Evolutionary conservation across 2,329 filamentous ascomycete genomes (phyloP).

Genomic region (Sporothrix luriei): DNA sequence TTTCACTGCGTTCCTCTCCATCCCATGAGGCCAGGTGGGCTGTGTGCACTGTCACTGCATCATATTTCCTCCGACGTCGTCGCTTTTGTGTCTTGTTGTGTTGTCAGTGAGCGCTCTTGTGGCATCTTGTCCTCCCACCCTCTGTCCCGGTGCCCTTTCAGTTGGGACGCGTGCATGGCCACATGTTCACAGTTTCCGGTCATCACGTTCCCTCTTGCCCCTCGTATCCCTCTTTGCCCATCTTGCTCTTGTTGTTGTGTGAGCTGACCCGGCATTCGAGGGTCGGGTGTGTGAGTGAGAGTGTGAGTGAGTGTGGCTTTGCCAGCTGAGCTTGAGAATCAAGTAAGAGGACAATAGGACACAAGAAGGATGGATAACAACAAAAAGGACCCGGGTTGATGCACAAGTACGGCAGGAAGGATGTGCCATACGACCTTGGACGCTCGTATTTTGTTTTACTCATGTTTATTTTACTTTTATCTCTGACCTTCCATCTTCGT

Average conservation of each 20-base stretch:
- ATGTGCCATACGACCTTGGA: too few species aligned
- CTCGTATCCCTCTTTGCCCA: not conserved
- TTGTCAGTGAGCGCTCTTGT: not conserved
- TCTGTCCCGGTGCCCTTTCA: constrained; percentile 13
- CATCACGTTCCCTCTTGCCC: not conserved
- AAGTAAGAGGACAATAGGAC: not conserved
- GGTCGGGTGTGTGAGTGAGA: not conserved
- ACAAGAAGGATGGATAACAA: not conserved
- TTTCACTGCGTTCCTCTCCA: too few species aligned
- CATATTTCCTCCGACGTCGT: not conserved
- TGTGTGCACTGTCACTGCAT: not conserved
- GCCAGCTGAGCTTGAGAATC: not conserved
- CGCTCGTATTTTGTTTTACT: not conserved
- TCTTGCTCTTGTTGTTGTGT: not conserved
- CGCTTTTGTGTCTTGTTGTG: not conserved
- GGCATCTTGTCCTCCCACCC: not conserved
- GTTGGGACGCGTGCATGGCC: constrained; percentile 17
- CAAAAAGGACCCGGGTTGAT: not conserved
- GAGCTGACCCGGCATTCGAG: not conserved
- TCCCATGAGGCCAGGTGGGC: too few species aligned
- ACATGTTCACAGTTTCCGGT: not conserved
- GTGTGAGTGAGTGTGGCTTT: not conserved
- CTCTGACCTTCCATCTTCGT: not conserved
- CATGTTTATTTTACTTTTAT: not conserved
- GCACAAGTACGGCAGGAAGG: not conserved